Conservation (phyloP, 441 rosid genomes). For the Euphorbia celastroides region DNA sequence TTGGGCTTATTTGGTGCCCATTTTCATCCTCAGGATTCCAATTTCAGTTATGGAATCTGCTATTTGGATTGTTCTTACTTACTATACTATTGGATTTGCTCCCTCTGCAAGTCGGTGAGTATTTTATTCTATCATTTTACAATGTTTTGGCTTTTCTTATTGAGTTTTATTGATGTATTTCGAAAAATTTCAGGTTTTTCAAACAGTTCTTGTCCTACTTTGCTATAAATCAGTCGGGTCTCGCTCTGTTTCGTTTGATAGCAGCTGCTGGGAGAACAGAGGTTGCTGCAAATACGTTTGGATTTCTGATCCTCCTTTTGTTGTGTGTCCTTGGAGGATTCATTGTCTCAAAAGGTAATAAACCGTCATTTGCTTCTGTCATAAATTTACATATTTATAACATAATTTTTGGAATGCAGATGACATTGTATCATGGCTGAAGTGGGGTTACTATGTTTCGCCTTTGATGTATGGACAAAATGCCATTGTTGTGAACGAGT, state of each 20-base stretch:
- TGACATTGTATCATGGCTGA: constrained; percentile 64
- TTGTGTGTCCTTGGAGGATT: constrained; percentile 71
- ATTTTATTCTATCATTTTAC: background rate
- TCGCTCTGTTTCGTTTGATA: constrained; percentile 56
- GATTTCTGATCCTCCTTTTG: constrained; percentile 42
- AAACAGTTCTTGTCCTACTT: constrained; percentile 49
- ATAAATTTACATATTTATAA: too few relatives aligned
- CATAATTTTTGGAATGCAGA: constrained; percentile 29
- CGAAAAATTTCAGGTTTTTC: constrained; percentile 40
- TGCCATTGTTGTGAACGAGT: constrained; percentile 81
- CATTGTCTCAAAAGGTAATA: constrained; percentile 47
- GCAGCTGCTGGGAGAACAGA: constrained; percentile 55
- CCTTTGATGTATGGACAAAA: constrained; percentile 95
- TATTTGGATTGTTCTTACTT: constrained; percentile 56
- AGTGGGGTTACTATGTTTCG: constrained; percentile 73
- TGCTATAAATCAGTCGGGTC: constrained; percentile 51
- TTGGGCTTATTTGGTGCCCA: constrained; percentile 50
- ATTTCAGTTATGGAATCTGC: constrained; percentile 49
- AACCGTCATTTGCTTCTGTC: background rate
- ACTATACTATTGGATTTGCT: constrained; percentile 66
- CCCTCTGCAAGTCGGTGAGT: constrained; percentile 49
- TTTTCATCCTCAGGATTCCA: background rate
- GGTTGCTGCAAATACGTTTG: constrained; percentile 48
- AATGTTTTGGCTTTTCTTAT: background rate
- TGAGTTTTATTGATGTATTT: constrained; percentile 19